These are phyloP conservation scores for Yamadazyma diospyri DNA, from an alignment of 1,139 yeast genomes.

Conservation along the genomic window DNA sequence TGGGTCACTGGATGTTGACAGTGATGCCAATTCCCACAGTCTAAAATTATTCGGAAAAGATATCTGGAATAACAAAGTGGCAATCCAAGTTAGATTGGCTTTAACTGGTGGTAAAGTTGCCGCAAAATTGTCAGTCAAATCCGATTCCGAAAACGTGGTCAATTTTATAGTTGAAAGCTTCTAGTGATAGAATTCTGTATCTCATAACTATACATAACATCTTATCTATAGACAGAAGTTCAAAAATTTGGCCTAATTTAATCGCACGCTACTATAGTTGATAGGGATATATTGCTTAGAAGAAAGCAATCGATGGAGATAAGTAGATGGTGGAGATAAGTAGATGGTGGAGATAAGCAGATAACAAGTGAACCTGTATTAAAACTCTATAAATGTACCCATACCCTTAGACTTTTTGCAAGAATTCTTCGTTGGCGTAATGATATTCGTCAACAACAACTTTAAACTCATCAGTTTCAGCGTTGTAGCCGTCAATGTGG, in stretches of 20 bases:
- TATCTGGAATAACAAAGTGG: slow-evolving; percentile 69
- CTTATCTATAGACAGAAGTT: too few species aligned
- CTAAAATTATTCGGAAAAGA: slow-evolving; percentile 84
- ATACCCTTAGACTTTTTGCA: slow-evolving; percentile 19
- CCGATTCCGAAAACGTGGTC: slow-evolving; percentile 53
- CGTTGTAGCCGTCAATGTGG: slow-evolving; percentile 41
- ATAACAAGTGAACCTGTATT: too few species aligned
- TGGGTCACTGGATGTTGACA: slow-evolving; percentile 65
- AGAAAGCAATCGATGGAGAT: too few species aligned
- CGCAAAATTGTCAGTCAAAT: slow-evolving; percentile 69
- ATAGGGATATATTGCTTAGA: too few species aligned
- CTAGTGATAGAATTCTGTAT: slow-evolving; percentile 6
- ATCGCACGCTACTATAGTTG: too few species aligned
- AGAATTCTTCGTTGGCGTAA: slow-evolving; percentile 44
- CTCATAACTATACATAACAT: too few species aligned
- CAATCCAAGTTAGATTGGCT: slow-evolving; percentile 68
- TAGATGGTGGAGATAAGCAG: too few species aligned
- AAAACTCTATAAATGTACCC: slow-evolving; percentile 1
- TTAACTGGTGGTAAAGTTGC: slow-evolving; percentile 67
- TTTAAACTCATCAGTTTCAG: slow-evolving; percentile 46
- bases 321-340: too few species aligned
- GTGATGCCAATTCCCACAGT: slow-evolving; percentile 61
- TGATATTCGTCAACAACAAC: slow-evolving; percentile 43
- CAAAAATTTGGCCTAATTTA: too few species aligned
- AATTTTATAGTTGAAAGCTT: slow-evolving; percentile 45